Conservation (phyloP, 2,329 filamentous ascomycete species). For the Orbilia blumenaviensis region DNA sequence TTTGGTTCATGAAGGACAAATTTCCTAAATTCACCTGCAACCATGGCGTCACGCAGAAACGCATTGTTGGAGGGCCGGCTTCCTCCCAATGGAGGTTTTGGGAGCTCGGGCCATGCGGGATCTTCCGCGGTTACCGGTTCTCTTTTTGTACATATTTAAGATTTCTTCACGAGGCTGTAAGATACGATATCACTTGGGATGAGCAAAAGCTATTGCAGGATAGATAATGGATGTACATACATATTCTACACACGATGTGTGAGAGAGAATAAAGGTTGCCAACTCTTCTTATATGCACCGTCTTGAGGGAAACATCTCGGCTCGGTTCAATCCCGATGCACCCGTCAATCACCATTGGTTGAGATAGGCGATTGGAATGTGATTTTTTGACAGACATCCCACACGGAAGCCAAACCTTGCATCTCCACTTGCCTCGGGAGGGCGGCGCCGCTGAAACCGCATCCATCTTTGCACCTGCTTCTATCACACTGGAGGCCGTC, state of each 20-base stretch:
- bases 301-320: slow-evolving; percentile 4
- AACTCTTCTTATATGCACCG: slow-evolving; percentile 31
- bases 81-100: neutral
- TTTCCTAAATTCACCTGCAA: slow-evolving; percentile 5
- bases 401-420: slow-evolving; percentile 26
- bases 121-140: slow-evolving; percentile 2
- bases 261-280: slow-evolving; percentile 4
- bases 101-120: slow-evolving; percentile 16
- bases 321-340: slow-evolving; percentile 2
- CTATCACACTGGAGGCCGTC: slow-evolving; percentile 1
- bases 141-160: slow-evolving; percentile 33
- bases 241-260: neutral
- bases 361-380: slow-evolving; percentile 39
- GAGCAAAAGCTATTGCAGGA: slow-evolving; percentile 1
- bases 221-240: slow-evolving; percentile 7
- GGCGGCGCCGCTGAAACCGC: slow-evolving; percentile 1
- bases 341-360: slow-evolving; percentile 26
- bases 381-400: slow-evolving; percentile 23
- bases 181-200: slow-evolving; percentile 16
- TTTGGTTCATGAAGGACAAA: slow-evolving; percentile 30
- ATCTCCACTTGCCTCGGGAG: slow-evolving; percentile 28
- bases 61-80: neutral
- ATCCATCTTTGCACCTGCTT: neutral
- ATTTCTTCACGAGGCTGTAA: slow-evolving; percentile 25
- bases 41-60: slow-evolving; percentile 9